A percentile compares a stretch with the other conserved stretches of the same genome.
Evolutionary conservation across 495 filamentous ascomycete genomes (phyloP).

Genomic region (Aspergillus funiculosus): DNA sequence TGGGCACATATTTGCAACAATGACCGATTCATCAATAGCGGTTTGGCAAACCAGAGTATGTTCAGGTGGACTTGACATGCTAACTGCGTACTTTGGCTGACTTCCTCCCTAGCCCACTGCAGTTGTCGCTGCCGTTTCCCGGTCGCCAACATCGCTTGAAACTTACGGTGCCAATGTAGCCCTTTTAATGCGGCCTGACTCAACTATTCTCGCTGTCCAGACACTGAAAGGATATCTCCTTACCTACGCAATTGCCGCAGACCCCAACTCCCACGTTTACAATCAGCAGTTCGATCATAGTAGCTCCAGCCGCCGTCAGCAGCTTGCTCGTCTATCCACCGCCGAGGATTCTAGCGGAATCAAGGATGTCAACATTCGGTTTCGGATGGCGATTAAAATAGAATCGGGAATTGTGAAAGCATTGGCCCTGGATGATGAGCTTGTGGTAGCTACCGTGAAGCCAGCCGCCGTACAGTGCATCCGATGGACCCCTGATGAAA

Average conservation of each 20-base stretch:
- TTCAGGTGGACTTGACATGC: conserved; percentile 3
- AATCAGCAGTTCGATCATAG: conserved; percentile 68
- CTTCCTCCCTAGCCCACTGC: conserved; percentile 66
- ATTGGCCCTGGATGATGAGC: conserved; percentile 87
- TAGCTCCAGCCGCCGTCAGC: conserved; percentile 65
- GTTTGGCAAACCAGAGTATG: conserved; percentile 94
- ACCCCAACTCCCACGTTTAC: conserved; percentile 76
- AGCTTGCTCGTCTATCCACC: conserved; percentile 55
- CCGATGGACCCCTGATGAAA: conserved; percentile 79
- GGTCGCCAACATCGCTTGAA: conserved; percentile 69
- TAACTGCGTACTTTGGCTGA: conserved; percentile 28
- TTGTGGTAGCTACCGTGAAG: conserved; percentile 89
- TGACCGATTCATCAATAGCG: conserved; percentile 74
- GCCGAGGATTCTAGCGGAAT: conserved; percentile 70
- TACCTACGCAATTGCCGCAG: conserved; percentile 87
- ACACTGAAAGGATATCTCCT: conserved; percentile 84
- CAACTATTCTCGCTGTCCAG: conserved; percentile 85
- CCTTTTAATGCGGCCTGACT: conserved; percentile 84
- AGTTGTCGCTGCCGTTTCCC: conserved; percentile 75
- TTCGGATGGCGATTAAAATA: conserved; percentile 97
- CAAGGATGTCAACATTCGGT: conserved; percentile 78
- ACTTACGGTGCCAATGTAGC: conserved; percentile 81
- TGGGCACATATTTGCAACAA: conserved; percentile 83
- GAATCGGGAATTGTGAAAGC: conserved; percentile 87
- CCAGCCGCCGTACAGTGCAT: conserved; percentile 95